phyloP scores from a whole-genome alignment of 1,284 basidiomycete genomes.

The Ceratobasidium sp. region DNA sequence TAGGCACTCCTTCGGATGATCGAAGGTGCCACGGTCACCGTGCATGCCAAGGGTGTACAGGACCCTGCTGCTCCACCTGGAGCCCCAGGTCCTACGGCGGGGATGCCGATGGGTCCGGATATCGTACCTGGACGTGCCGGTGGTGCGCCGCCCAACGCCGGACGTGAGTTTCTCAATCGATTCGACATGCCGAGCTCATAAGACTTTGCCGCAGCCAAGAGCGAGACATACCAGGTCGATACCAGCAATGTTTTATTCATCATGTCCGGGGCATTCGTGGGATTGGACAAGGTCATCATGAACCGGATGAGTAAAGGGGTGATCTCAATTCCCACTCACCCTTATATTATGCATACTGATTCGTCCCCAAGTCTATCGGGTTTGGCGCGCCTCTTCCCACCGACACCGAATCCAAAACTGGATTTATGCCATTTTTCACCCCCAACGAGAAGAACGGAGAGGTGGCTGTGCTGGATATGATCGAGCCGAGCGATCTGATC shows the following conservation, averaged over 20 bases:
- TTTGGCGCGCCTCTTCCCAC: slow-evolving; percentile 73
- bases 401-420: slow-evolving; percentile 40
- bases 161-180: slow-evolving; percentile 25
- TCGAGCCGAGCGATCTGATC: slow-evolving; percentile 79
- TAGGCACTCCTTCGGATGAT: slow-evolving; percentile 82
- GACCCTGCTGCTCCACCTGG: slow-evolving; percentile 26
- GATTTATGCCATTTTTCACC: slow-evolving; percentile 71
- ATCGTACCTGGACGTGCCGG: slow-evolving; percentile 47
- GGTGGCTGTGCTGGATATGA: slow-evolving; percentile 63
- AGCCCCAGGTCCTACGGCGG: slow-evolving; percentile 8
- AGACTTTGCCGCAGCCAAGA: slow-evolving; percentile 30
- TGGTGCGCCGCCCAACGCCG: slow-evolving; percentile 42
- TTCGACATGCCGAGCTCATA: background rate
- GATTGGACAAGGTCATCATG: slow-evolving; percentile 82
- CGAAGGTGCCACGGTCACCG: slow-evolving; percentile 85
- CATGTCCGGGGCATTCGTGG: slow-evolving; percentile 92
- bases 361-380: slow-evolving; percentile 75
- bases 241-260: slow-evolving; percentile 92
- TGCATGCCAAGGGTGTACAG: slow-evolving; percentile 67
- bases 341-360: background rate
- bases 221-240: slow-evolving; percentile 76
- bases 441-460: slow-evolving; percentile 60
- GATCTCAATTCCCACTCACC: slow-evolving; percentile 42
- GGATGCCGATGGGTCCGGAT: slow-evolving; percentile 47
- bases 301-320: slow-evolving; percentile 83